Evolutionary conservation across 2,329 filamentous ascomycete genomes (phyloP).

Genomic region (Botrytis squamosa): DNA sequence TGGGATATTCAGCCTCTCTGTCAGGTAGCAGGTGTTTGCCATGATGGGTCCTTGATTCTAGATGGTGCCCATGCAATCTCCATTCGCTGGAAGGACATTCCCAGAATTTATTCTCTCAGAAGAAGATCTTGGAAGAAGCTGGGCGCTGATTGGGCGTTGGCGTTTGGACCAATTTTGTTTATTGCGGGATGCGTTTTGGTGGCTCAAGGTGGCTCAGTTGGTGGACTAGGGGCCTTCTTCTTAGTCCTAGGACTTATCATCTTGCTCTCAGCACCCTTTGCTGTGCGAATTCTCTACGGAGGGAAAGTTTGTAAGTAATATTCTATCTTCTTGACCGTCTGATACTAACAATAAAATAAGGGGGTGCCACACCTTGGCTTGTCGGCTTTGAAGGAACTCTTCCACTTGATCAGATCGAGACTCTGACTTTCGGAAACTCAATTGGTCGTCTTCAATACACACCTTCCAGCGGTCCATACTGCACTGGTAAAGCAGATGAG

Average conservation of each 20-base stretch:
- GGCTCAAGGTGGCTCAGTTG: not conserved
- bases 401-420: constrained; percentile 18
- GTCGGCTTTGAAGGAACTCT: constrained; percentile 30
- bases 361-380: constrained; percentile 21
- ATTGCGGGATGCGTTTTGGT: not conserved
- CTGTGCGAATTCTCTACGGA: constrained; percentile 24
- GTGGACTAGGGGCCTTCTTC: constrained; percentile 20
- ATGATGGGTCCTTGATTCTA: constrained; percentile 38
- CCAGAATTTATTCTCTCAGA: constrained; percentile 15
- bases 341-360: not conserved
- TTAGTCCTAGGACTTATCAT: constrained; percentile 21
- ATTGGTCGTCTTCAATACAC: constrained; percentile 27
- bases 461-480: constrained; percentile 20
- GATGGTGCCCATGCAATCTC: constrained; percentile 38
- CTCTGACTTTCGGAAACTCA: constrained; percentile 27
- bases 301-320: constrained; percentile 24
- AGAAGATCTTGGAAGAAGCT: constrained; percentile 19
- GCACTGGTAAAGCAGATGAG: constrained; percentile 19
- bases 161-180: constrained; percentile 15
- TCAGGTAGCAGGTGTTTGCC: constrained; percentile 38
- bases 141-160: not conserved
- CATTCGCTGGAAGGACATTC: constrained; percentile 40
- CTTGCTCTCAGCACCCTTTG: constrained; percentile 22
- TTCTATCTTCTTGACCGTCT: not conserved
- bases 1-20: constrained; percentile 41